Evolutionary conservation across 768 basidiomycete genomes (phyloP).

Genomic region (Mycena galericulata): DNA sequence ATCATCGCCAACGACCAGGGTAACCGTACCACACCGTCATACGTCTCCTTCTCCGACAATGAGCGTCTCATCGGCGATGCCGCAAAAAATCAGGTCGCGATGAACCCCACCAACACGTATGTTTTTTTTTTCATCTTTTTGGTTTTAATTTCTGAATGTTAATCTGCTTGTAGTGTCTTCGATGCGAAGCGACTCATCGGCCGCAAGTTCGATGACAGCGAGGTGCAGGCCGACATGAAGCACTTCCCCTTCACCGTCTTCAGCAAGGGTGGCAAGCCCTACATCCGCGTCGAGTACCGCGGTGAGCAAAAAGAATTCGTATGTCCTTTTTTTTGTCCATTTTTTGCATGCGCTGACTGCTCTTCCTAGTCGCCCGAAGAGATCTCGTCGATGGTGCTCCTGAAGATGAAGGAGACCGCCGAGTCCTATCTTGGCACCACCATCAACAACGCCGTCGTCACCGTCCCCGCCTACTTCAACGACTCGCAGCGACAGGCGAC

Average conservation of each 20-base stretch:
- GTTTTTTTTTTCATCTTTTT: constrained; percentile 30
- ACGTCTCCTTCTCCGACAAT: constrained; percentile 93
- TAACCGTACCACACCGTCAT: constrained; percentile 95
- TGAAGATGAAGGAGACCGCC: constrained; percentile 98
- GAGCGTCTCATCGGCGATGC: constrained; percentile 99
- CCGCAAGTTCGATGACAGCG: constrained; percentile 80
- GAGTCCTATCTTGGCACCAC: constrained; percentile 93
- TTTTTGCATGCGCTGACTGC: constrained; percentile 31
- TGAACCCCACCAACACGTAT: constrained; percentile 78
- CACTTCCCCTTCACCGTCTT: constrained; percentile 97
- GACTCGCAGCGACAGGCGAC: constrained; percentile 99
- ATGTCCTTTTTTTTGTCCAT: constrained; percentile 46
- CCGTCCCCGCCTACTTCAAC: constrained; percentile 98
- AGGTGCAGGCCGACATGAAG: constrained; percentile 82
- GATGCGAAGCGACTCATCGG: constrained; percentile 36
- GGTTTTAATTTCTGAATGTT: constrained; percentile 27
- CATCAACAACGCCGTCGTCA: constrained; percentile 93
- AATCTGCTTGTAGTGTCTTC: constrained; percentile 27
- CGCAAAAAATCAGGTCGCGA: constrained; percentile 98
- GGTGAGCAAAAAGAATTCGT: constrained; percentile 95
- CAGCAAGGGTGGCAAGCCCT: constrained; percentile 89
- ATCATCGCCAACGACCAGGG: constrained; percentile 97
- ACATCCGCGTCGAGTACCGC: constrained; percentile 91
- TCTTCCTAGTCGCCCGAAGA: constrained; percentile 88
- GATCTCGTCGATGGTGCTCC: constrained; percentile 96